A percentile compares a stretch with the other conserved stretches of the same genome.
These are phyloP conservation scores for Saccharum hybrid DNA, from an alignment of 202 grass and related monocot species.

Conservation along the genomic window DNA sequence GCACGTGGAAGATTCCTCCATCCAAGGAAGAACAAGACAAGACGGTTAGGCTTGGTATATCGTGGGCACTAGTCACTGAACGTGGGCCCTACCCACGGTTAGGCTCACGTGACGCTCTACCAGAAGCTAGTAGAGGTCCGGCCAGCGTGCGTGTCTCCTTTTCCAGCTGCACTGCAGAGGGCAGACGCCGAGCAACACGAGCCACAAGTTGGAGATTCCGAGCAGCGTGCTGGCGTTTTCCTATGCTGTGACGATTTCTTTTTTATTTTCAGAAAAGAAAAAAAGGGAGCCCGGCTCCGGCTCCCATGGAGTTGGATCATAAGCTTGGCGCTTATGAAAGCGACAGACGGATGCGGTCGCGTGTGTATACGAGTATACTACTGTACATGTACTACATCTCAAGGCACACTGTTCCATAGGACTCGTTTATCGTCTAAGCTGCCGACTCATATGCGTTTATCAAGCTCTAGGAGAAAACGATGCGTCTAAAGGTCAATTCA, in stretches of 20 bases:
- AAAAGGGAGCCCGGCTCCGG: too few species aligned
- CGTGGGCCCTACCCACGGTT: constrained; percentile 8
- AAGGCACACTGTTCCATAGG: background rate
- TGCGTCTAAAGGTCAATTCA: background rate
- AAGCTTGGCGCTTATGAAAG: constrained; percentile 2
- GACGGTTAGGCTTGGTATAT: too few species aligned
- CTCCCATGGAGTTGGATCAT: constrained; percentile 34
- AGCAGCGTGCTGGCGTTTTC: background rate
- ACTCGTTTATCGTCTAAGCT: background rate
- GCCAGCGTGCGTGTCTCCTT: background rate
- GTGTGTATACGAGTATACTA: background rate
- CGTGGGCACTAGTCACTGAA: background rate
- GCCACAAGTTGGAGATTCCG: constrained; percentile 37
- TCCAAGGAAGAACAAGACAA: background rate
- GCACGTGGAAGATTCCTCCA: background rate
- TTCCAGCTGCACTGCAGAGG: background rate
- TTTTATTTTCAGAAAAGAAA: background rate
- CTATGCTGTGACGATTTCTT: background rate
- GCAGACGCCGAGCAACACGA: constrained; percentile 19
- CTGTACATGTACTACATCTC: too few species aligned
- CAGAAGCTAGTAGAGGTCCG: constrained; percentile 3
- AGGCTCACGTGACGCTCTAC: constrained; percentile 22
- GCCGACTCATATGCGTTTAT: background rate
- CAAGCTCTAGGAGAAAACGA: too few species aligned
- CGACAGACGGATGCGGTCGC: background rate